Evolutionary conservation across 73 alveolate species (phyloP).

Genomic region (Halteria grandinella): DNA sequence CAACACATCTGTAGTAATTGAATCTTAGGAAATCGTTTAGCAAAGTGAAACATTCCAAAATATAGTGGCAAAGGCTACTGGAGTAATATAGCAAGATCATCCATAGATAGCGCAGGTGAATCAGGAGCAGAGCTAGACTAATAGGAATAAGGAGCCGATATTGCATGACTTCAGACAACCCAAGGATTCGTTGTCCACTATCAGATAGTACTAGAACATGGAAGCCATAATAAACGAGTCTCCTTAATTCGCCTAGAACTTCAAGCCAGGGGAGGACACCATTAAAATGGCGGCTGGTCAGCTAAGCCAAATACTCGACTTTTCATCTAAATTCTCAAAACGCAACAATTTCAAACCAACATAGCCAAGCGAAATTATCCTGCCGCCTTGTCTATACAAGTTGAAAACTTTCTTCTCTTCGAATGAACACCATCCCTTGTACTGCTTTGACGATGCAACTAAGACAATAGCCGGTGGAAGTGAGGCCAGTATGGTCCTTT

Average conservation of each 20-base stretch:
- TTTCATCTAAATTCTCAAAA: slow-evolving; percentile 43
- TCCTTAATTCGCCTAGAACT: slow-evolving; percentile 26
- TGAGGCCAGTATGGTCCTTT: slow-evolving; percentile 28
- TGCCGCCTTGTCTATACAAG: slow-evolving; percentile 47
- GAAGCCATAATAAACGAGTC: slow-evolving; percentile 45
- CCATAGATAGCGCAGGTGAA: too few relatives aligned
- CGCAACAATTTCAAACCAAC: slow-evolving; percentile 40
- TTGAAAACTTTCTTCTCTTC: slow-evolving; percentile 15
- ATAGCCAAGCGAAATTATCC: not conserved
- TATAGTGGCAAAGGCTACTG: too few relatives aligned
- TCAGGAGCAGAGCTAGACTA: too few relatives aligned
- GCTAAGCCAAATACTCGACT: too few relatives aligned
- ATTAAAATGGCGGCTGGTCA: too few relatives aligned
- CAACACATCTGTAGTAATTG: too few relatives aligned
- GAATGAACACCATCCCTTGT: slow-evolving; percentile 42
- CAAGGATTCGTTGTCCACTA: slow-evolving; percentile 30
- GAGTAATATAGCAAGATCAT: too few relatives aligned
- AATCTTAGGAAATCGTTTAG: too few relatives aligned
- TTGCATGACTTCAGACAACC: too few relatives aligned
- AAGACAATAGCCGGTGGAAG: slow-evolving; percentile 38
- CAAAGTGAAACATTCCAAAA: too few relatives aligned
- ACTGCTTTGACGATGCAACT: slow-evolving; percentile 37
- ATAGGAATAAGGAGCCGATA: too few relatives aligned
- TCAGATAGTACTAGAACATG: slow-evolving; percentile 29
- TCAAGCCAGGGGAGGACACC: too few relatives aligned